Evolutionary conservation across 345 rosid species (phyloP), one percentile per base, ranked within the genome.

Genomic region (Linum trigynum): DNA sequence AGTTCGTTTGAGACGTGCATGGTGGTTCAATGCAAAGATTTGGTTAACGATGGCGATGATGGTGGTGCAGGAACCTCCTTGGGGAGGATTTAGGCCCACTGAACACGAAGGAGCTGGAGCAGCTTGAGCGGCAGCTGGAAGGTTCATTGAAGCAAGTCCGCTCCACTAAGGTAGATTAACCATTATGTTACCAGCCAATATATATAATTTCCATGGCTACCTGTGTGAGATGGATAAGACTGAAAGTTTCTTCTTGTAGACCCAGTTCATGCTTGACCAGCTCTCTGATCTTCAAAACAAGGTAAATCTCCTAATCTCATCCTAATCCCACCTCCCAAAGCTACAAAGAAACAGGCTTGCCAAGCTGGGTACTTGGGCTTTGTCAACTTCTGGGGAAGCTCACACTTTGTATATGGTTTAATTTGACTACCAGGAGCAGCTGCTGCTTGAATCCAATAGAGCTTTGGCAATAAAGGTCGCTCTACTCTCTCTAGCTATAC

Each of bases 1-100:
- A 5, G 53, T 48, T 48, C 32, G 32, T 23, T 23, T 23, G 32
- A 23, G 32, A 23, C 32, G 32, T 23, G 32, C 32, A 23, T 23
- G 32, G 32, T 23, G 32, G 32, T 23, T 23, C 32, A 23, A 48
- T 9, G 14, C 14, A 15, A 48, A 48, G 11, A 15, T 9, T 48
- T 9, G 1, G 9, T 6, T 48, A 15, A 9, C 14, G 45, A 41
- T 48, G 3, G 8, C 14, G 53, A 10, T 48, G 53, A 48, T 48
- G 11, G 14, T 48, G 11, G 69, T 67, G 56, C 57, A 94, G 96
- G 80, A 90, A 94, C 78, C 86, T 94, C 40, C 95, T 90, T 62
- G 99, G 99, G 51, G 99, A 94, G 78, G 99, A 94, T 48, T 74
- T 94, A 77, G 97, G 96, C 23, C 91, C 95, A 63, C 67, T 94